Percentiles rank a stretch among this genome's conserved stretches.
phyloP scores from a whole-genome alignment of 2,329 filamentous ascomycete genomes.

The Hysterium pulicare region DNA sequence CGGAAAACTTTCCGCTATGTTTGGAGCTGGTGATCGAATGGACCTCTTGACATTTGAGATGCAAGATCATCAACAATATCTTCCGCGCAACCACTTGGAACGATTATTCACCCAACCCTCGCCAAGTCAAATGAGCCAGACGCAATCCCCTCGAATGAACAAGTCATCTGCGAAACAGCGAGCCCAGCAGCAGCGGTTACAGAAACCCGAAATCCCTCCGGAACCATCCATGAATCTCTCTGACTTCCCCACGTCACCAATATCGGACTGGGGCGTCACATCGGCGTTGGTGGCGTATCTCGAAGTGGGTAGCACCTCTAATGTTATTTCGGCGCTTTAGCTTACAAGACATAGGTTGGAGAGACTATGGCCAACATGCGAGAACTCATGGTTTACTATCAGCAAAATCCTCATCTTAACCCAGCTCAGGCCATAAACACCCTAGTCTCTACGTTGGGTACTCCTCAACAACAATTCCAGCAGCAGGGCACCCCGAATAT shows the following conservation, averaged over 20 bases:
- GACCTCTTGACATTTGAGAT: constrained; percentile 82
- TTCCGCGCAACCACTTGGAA: constrained; percentile 64
- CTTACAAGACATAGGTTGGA: constrained; percentile 50
- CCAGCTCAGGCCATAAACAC: constrained; percentile 55
- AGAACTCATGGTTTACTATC: constrained; percentile 56
- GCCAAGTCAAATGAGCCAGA: constrained; percentile 47
- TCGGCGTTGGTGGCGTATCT: constrained; percentile 57
- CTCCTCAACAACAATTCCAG: constrained; percentile 17
- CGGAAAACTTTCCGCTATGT: constrained; percentile 75
- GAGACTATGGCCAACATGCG: constrained; percentile 66
- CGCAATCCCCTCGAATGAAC: constrained; percentile 54
- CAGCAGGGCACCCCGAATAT: constrained; percentile 15
- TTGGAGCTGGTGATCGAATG: constrained; percentile 68
- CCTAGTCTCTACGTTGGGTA: constrained; percentile 46
- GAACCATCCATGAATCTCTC: constrained; percentile 44
- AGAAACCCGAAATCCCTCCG: constrained; percentile 30
- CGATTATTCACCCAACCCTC: constrained; percentile 45
- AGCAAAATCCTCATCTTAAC: constrained; percentile 50
- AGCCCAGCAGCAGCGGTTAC: constrained; percentile 43
- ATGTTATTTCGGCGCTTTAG: constrained; percentile 5
- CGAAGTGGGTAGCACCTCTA: constrained; percentile 48
- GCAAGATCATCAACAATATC: constrained; percentile 73
- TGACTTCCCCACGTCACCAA: constrained; percentile 44
- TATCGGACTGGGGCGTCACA: constrained; percentile 54
- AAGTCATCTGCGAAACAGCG: constrained; percentile 52